Conservation (phyloP, 2,329 filamentous ascomycete genomes). For the Atkinsonella hypoxylon region DNA sequence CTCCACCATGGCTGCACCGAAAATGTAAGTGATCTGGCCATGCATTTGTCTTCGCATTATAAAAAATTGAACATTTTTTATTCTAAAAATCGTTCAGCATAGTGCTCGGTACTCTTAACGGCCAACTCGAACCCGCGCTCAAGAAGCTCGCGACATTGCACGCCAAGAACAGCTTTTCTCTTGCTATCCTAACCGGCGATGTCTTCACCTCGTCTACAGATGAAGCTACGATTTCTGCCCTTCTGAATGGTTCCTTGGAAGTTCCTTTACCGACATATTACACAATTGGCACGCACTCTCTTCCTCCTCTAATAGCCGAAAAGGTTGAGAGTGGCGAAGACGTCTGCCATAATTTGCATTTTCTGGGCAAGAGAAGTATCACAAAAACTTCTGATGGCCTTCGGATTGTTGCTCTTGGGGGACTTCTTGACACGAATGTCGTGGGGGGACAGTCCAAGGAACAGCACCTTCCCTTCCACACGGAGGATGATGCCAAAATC, state of each 20-base stretch:
- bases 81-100: slow-evolving; percentile 37
- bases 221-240: slow-evolving; percentile 43
- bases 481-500: slow-evolving; percentile 60
- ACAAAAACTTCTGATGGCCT: slow-evolving; percentile 86
- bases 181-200: slow-evolving; percentile 75
- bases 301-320: slow-evolving; percentile 59
- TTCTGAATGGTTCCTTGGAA: slow-evolving; percentile 60
- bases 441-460: slow-evolving; percentile 54
- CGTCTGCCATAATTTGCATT: slow-evolving; percentile 84
- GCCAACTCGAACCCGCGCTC: slow-evolving; percentile 64
- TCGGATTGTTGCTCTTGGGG: slow-evolving; percentile 77
- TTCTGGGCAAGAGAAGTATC: slow-evolving; percentile 73
- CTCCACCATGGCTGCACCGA: slow-evolving; percentile 31
- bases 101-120: slow-evolving; percentile 73
- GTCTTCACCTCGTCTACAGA: slow-evolving; percentile 57
- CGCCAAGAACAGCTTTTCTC: slow-evolving; percentile 75
- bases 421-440: slow-evolving; percentile 50
- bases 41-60: not conserved
- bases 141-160: slow-evolving; percentile 71
- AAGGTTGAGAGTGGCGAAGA: slow-evolving; percentile 63
- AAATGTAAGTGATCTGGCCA: slow-evolving; percentile 27
- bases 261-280: slow-evolving; percentile 86
- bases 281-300: slow-evolving; percentile 59
- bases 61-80: not conserved
- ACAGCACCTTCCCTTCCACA: slow-evolving; percentile 67